These are phyloP conservation scores for Trifolium subterraneum DNA, from an alignment of 306 rosid species.

Conservation along the genomic window DNA sequence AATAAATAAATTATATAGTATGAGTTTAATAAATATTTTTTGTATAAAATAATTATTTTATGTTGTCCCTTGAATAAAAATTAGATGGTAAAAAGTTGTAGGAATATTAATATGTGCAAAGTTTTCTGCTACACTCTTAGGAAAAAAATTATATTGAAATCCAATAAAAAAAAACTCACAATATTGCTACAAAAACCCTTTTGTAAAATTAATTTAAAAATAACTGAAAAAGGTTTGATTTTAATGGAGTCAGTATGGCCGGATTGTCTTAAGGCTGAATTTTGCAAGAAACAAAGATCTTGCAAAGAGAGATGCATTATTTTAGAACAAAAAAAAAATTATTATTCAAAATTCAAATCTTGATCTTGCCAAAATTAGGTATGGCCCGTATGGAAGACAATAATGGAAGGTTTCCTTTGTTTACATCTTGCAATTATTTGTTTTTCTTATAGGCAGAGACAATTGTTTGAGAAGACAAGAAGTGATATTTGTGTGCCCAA, in stretches of 20 bases:
- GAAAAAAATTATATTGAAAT: too few species aligned
- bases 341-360: neutral
- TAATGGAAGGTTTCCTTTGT: neutral
- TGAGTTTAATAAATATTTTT: too few species aligned
- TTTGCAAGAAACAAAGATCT: neutral
- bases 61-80: too few species aligned
- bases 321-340: neutral
- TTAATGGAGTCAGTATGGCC: neutral
- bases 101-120: too few species aligned
- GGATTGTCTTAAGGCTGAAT: neutral
- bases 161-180: too few species aligned
- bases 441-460: neutral
- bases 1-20: too few species aligned
- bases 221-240: neutral
- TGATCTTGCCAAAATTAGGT: constrained; percentile 5
- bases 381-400: constrained; percentile 8
- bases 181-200: too few species aligned
- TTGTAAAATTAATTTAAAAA: neutral
- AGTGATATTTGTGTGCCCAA: too few species aligned
- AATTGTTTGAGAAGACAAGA: neutral
- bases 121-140: too few species aligned
- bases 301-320: neutral
- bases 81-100: neutral
- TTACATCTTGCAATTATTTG: neutral
- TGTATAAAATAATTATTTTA: too few species aligned